Base-by-base conservation (phyloP, 2,329 filamentous ascomycete genomes). In the Fusarium multiceps region DNA sequence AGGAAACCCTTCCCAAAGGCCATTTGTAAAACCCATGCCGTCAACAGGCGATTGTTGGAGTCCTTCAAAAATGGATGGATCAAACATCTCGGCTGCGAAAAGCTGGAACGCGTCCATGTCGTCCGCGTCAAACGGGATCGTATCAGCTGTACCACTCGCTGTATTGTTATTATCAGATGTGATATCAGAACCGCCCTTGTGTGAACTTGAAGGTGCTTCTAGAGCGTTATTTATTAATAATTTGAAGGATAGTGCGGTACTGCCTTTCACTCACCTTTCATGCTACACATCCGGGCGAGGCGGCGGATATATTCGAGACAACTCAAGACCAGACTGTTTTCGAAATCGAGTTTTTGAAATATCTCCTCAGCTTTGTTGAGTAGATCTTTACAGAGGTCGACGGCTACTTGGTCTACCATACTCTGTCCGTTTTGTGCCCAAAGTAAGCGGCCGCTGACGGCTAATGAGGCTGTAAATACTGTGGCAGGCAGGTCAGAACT, bases 381-480 rank as follows among this genome's bases (percentile, higher is more conserved):
- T 10, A 46, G 27, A 16, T n/a, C 21, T 14, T 25, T 45, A 8
- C 41, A 45, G 20, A 32, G 28, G 7, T 21, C 34, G 4, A 27
- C 51, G 1, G 51, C 28, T 20, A 30, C 20, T 7, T 55, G 27
- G 10, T 55, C 40, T 7, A 21, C 25, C 7, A 20, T 7, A 4
- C n/a, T n/a, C 14, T 34, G 25, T 13, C 51, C 51, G n/a, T 55
- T 28, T 5, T 46, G 51, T 11, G 51, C 51, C 51, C 51, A 55
- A 7, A 55, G 51, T 14, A 55, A 16, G 7, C 51, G 40, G 4
- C 51, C 51, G 7, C 51, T 45, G 1, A 55, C 43, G 4, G 28
- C 51, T 9, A 55, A 12, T n/a, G 40, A 55, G 2, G 51, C 40
- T 16, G 51, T 55, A 11, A 55, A 55, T 4, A 55, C 51, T 55